Base-by-base conservation (phyloP, 2,329 filamentous ascomycete species). In the Pseudopithomyces chartarum region DNA sequence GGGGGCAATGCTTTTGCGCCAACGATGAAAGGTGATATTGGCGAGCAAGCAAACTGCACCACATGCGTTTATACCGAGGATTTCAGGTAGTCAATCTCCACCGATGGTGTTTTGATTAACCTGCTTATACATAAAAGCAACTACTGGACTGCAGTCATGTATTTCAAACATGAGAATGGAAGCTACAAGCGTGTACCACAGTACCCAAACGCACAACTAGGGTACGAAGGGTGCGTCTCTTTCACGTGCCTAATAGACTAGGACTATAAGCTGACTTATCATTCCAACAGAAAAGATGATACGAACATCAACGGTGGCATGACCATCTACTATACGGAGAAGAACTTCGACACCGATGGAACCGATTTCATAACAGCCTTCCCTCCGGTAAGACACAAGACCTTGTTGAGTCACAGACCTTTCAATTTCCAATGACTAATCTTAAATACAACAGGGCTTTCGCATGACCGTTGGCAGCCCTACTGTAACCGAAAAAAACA, bases 381-480 rank as follows among this genome's bases (percentile, higher is more conserved):
- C 38, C 57, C 57, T 43, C 67, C 68, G 8, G 68, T 69, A 53
- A 53, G 64, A 54, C 17, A 7, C n/a, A 17, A 40, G 11, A 40
- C 6, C 38, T n/a, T 13, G 17, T 52, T n/a, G n/a, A n/a, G 12
- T 34, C 19, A 8, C 33, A 8, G 6, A 17, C 29, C 13, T 39
- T 17, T 8, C 5, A 29, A 29, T 40, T 40, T 19, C 54, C 20
- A 51, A 20, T 51, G 3, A 19, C 26, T 42, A 15, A 49, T 19
- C 7, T 34, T 29, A 3, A 43, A 1, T 40, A 13, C 19, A 10
- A 8, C 50, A 70, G 68, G 69, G 69, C 13, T 73, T 73, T 61
- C 67, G 69, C 43, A 73, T 73, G 69, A 70, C 67, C 1, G 68
- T 71, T 26, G 69, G 70, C 45, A 65, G 61, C 23, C 76, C 76